Percentiles rank a stretch among this genome's conserved stretches.
These are phyloP conservation scores for Leccinellum luteum DNA, from an alignment of 768 basidiomycete species.

Conservation along the genomic window DNA sequence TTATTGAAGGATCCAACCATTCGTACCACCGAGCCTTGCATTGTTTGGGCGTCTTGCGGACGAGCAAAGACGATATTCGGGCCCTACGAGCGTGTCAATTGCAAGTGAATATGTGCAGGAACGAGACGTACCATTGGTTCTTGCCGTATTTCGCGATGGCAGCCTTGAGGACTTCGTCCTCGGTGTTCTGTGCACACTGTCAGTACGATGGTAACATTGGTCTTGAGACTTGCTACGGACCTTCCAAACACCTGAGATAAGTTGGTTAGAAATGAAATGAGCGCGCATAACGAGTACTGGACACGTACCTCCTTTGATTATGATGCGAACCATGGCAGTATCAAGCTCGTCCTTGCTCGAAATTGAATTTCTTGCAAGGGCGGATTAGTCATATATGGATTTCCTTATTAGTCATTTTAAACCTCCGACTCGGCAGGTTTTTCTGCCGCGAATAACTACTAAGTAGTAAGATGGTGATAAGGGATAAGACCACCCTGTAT, in stretches of 20 bases:
- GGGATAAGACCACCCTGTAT: not conserved
- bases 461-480: too few relatives aligned
- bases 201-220: not conserved
- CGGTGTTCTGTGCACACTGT: slow-evolving; percentile 65
- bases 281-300: not conserved
- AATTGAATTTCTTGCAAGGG: too few relatives aligned
- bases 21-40: slow-evolving; percentile 99
- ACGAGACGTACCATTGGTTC: slow-evolving; percentile 73
- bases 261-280: slow-evolving; percentile 2
- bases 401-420: slow-evolving; percentile 11
- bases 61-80: slow-evolving; percentile 94
- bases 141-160: slow-evolving; percentile 98
- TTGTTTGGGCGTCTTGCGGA: slow-evolving; percentile 98
- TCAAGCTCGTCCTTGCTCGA: too few relatives aligned
- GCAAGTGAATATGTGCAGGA: not conserved
- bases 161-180: slow-evolving; percentile 98
- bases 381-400: slow-evolving; percentile 3
- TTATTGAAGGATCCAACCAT: slow-evolving; percentile 99
- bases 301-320: slow-evolving; percentile 81
- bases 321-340: slow-evolving; percentile 73
- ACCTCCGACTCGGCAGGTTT: slow-evolving; percentile 16
- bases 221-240: slow-evolving; percentile 34
- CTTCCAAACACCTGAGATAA: slow-evolving; percentile 73
- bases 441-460: not conserved
- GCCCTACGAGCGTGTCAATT: slow-evolving; percentile 54